Base-by-base conservation (phyloP, 2,329 filamentous ascomycete genomes). In the Saccharata proteae region DNA sequence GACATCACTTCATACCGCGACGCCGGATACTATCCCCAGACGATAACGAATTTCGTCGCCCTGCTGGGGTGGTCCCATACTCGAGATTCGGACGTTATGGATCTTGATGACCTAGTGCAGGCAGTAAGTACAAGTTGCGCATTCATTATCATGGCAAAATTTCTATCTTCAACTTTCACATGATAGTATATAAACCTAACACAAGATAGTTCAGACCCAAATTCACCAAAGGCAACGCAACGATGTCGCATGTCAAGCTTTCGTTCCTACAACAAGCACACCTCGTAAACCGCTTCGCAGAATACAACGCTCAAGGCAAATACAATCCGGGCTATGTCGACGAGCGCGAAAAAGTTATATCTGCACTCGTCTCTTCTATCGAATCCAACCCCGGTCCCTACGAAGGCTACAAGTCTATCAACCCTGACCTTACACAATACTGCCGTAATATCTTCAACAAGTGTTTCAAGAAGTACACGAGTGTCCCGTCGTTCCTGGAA, bases 181-280 rank as follows among this genome's bases (percentile, higher is more conserved):
- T 8, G 11, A 6, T 16, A 16, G 6, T 13, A 6, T 16, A 12
- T 29, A 42, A 16, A 40, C 30, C 5, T 4, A 13, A 11, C 10
- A 9, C 16, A 2, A n/a, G n/a, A n/a, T 17, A 83, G 71, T 88
- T 94, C 50, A 74, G 77, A 26, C 67, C 93, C 41, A 85, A 84
- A 48, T 92, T 94, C 57, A 96, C 85, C 3, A 82, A 80, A 44
- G 88, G 88, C 7, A 86, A 94, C 51, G 83, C 86, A 5, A 78
- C 80, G 10, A 82, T 94, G 12, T 75, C 80, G 13, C 70, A 77
- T 30, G 73, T 76, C 29, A 98, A 96, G 50, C 67, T 96, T 11
- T 69, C 73, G 44, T 83, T 77, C 52, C 69, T 96, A 29, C 83
- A 94, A 47, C 74, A 71, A 43, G 68, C 71, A 27, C 82, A 88